Conservation (phyloP, 2,329 filamentous ascomycete species). For the Pseudopyricularia javanii region DNA sequence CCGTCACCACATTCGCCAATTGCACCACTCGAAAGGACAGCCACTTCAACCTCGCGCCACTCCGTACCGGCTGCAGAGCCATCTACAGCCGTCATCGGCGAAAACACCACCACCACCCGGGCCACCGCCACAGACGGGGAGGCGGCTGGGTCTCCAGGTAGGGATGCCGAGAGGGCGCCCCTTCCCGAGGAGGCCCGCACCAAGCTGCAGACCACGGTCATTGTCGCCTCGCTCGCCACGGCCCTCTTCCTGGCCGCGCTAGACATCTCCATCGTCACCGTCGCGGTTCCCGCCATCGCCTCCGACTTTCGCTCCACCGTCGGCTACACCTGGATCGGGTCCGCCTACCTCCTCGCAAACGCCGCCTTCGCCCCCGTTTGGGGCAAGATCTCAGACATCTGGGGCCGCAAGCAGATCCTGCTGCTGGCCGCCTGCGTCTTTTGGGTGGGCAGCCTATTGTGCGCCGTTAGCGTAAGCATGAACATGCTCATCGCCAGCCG, state of each 20-base stretch:
- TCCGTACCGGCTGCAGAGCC: not conserved
- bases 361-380: slow-evolving; percentile 55
- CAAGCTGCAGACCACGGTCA: slow-evolving; percentile 16
- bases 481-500: slow-evolving; percentile 50
- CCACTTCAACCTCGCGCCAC: not conserved
- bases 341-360: slow-evolving; percentile 39
- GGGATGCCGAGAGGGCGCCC: not conserved
- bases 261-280: slow-evolving; percentile 43
- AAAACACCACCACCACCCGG: not conserved
- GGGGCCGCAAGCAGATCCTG: slow-evolving; percentile 47
- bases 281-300: slow-evolving; percentile 38
- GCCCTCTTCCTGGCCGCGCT: slow-evolving; percentile 40
- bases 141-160: not conserved
- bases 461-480: slow-evolving; percentile 40
- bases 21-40: not conserved
- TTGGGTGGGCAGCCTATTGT: slow-evolving; percentile 43
- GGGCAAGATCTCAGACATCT: slow-evolving; percentile 47
- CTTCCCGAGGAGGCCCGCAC: slow-evolving; percentile 17
- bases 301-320: slow-evolving; percentile 29
- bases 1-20: not conserved
- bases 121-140: not conserved
- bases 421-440: slow-evolving; percentile 39
- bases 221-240: slow-evolving; percentile 25
- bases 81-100: not conserved
- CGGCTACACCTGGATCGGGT: slow-evolving; percentile 45